Evolutionary conservation across 441 rosid species (phyloP).

Genomic region (Populus hybrid): DNA sequence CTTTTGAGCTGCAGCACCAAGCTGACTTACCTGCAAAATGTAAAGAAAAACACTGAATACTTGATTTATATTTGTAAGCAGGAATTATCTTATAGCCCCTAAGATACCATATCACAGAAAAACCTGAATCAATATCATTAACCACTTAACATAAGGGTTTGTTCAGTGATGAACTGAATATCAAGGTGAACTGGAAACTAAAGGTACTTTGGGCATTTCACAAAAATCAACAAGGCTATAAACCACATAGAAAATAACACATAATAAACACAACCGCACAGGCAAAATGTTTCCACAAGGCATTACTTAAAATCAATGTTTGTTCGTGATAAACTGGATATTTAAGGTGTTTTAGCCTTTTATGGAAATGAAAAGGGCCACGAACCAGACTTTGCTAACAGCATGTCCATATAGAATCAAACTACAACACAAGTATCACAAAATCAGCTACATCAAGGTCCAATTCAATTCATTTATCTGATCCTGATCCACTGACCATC

Average conservation of each 20-base stretch:
- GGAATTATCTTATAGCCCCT: neutral
- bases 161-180: neutral
- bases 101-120: neutral
- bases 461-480: neutral
- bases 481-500: neutral
- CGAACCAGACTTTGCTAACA: neutral
- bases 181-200: neutral
- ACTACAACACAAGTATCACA: neutral
- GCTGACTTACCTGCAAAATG: constrained; percentile 77
- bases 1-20: constrained; percentile 89
- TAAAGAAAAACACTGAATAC: neutral
- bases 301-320: neutral
- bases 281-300: neutral
- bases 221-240: neutral
- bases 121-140: neutral
- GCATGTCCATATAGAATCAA: neutral
- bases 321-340: neutral
- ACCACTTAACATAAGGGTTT: neutral
- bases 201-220: neutral
- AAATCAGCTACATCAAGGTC: neutral
- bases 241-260: neutral
- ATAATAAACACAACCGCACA: neutral
- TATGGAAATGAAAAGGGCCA: neutral
- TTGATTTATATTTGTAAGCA: neutral
- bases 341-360: neutral